These are phyloP conservation scores for Daldinia sp. DNA, from an alignment of 2,329 filamentous ascomycete genomes.

Conservation along the genomic window DNA sequence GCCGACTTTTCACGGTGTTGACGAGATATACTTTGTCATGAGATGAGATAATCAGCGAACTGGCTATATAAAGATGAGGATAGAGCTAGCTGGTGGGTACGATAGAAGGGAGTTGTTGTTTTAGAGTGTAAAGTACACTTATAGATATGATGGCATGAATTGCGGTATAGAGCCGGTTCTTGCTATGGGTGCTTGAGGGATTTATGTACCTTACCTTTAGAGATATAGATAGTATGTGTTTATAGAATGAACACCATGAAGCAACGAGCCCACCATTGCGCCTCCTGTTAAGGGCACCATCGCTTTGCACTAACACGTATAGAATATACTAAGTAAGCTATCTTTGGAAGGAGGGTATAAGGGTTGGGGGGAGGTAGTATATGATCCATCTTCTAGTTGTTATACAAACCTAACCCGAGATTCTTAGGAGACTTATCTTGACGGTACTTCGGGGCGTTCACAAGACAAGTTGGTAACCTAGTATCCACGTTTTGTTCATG, in stretches of 20 bases:
- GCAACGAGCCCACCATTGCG: background rate
- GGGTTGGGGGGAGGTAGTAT: background rate
- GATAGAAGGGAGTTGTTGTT: background rate
- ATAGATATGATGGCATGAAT: background rate
- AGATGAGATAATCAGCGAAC: background rate
- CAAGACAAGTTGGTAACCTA: background rate
- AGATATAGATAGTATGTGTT: background rate
- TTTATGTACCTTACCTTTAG: background rate
- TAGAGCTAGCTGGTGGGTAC: background rate
- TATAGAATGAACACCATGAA: background rate
- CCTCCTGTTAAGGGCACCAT: too few relatives aligned
- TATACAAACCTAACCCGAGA: background rate
- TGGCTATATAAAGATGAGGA: background rate
- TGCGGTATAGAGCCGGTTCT: background rate
- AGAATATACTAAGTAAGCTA: too few relatives aligned
- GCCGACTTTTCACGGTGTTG: too few relatives aligned
- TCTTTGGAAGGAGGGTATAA: background rate
- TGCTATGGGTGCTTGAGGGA: background rate
- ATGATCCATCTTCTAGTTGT: background rate
- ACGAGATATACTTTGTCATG: background rate
- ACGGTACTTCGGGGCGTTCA: background rate
- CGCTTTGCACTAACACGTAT: too few relatives aligned
- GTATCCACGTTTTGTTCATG: background rate
- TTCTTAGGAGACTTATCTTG: background rate
- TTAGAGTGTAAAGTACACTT: background rate